A percentile compares a stretch with the other conserved stretches of the same genome.
Evolutionary conservation across 805 yeast genomes (phyloP).

Genomic region (Barnettozyma vustinii): DNA sequence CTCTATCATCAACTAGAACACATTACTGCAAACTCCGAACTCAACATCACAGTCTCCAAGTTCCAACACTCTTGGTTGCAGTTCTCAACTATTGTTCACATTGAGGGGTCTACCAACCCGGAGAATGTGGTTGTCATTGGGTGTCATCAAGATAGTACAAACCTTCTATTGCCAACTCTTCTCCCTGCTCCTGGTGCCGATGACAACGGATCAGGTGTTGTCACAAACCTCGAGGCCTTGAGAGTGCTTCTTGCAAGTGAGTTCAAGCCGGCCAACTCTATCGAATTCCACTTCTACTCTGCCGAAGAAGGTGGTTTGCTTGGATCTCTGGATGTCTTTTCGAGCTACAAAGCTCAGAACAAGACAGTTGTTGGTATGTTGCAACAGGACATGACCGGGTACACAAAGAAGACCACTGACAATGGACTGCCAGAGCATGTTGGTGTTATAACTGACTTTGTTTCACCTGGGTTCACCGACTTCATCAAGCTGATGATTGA

Average conservation of each 20-base stretch:
- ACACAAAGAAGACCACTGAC: constrained; percentile 25
- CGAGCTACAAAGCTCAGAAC: constrained; percentile 40
- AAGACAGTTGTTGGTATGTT: constrained; percentile 71
- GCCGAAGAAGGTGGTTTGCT: constrained; percentile 92
- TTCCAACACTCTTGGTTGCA: constrained; percentile 77
- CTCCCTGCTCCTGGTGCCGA: constrained; percentile 91
- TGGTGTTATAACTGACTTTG: constrained; percentile 53
- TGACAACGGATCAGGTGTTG: constrained; percentile 88
- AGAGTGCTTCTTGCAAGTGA: constrained; percentile 46
- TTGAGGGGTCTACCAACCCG: constrained; percentile 43
- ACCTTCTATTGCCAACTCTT: constrained; percentile 61
- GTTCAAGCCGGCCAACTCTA: constrained; percentile 57
- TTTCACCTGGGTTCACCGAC: constrained; percentile 20
- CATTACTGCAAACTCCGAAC: constrained; percentile 21
- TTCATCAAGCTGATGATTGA: constrained; percentile 52
- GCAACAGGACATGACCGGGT: constrained; percentile 77
- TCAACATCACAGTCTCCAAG: constrained; percentile 39
- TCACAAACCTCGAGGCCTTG: constrained; percentile 70
- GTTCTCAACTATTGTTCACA: constrained; percentile 62
- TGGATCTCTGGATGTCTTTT: constrained; percentile 79
- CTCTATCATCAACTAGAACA: constrained; percentile 42
- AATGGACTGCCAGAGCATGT: constrained; percentile 51
- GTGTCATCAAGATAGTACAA: constrained; percentile 84
- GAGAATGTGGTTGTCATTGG: constrained; percentile 65
- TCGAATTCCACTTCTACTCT: constrained; percentile 91